A percentile compares a stretch with the other conserved stretches of the same genome.
phyloP scores from a whole-genome alignment of 164 flowering plant genomes.

The Dillenia suffruticosa region DNA sequence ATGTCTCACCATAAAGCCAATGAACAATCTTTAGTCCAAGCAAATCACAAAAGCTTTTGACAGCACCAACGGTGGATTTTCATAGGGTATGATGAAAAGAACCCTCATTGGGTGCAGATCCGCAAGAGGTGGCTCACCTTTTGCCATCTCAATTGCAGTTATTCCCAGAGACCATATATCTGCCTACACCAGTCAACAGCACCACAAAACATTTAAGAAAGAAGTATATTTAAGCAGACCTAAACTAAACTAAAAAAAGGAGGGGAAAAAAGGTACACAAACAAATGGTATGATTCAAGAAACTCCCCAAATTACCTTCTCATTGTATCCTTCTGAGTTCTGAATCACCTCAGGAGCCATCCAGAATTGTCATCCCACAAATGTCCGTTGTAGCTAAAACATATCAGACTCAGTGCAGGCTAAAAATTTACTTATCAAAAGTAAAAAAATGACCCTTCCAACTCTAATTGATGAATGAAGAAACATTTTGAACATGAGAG shows the following conservation, averaged over 20 bases:
- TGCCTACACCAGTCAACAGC: slow-evolving; percentile 56
- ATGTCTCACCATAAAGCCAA: not conserved
- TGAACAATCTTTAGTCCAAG: too few relatives aligned
- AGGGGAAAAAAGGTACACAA: slow-evolving; percentile 4
- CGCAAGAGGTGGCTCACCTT: slow-evolving; percentile 98
- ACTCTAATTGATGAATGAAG: too few relatives aligned
- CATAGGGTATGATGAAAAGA: slow-evolving; percentile 97
- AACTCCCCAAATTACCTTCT: slow-evolving; percentile 53
- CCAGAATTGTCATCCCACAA: slow-evolving; percentile 99
- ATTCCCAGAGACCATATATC: slow-evolving; percentile 99
- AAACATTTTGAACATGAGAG: too few relatives aligned
- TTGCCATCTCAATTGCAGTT: slow-evolving; percentile 98
- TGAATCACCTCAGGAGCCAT: slow-evolving; percentile 99
- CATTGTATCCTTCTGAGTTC: slow-evolving; percentile 94
- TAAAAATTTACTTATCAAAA: not conserved
- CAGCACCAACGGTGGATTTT: slow-evolving; percentile 94
- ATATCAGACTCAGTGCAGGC: slow-evolving; percentile 21
- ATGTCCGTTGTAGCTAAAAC: slow-evolving; percentile 59
- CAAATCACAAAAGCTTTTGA: too few relatives aligned
- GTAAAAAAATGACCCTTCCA: too few relatives aligned
- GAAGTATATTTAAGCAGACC: too few relatives aligned
- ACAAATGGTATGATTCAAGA: not conserved
- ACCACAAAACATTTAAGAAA: not conserved
- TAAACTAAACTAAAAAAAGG: slow-evolving; percentile 3
- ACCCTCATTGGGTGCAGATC: slow-evolving; percentile 99